These are phyloP conservation scores for Coemansia asiatica DNA, from an alignment of 192 early-diverging fungal genomes.

Conservation along the genomic window DNA sequence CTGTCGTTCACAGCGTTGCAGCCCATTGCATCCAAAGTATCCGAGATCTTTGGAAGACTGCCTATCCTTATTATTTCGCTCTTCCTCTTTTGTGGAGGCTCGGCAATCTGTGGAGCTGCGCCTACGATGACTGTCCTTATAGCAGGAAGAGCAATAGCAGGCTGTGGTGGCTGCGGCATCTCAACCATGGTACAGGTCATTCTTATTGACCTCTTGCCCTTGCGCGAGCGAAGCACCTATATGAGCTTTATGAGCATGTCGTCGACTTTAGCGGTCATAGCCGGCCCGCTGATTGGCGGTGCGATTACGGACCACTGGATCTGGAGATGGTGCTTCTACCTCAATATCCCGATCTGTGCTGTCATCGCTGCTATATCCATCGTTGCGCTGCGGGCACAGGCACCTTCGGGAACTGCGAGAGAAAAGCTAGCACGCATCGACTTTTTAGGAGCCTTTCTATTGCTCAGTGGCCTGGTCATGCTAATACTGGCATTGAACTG, in stretches of 20 bases:
- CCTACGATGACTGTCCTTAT: conserved; percentile 65
- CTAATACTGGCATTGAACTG: conserved; percentile 71
- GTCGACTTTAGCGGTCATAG: conserved; percentile 57
- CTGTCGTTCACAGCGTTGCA: conserved; percentile 70
- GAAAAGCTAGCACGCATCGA: conserved; percentile 65
- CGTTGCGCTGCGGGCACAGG: conserved; percentile 8
- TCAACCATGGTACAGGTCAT: conserved; percentile 63
- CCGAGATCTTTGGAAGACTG: conserved; percentile 79
- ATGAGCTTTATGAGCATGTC: conserved; percentile 57
- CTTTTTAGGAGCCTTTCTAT: conserved; percentile 58
- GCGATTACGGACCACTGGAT: conserved; percentile 55
- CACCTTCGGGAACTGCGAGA: conserved; percentile 13
- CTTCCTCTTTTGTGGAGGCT: conserved; percentile 55
- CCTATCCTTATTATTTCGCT: conserved; percentile 55
- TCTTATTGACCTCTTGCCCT: conserved; percentile 62
- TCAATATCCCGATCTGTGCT: conserved; percentile 50
- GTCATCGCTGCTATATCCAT: conserved; percentile 44
- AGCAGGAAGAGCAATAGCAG: conserved; percentile 61
- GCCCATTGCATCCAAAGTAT: conserved; percentile 70
- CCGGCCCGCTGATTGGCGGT: conserved; percentile 59
- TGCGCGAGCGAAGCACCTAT: conserved; percentile 62
- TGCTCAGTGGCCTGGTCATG: conserved; percentile 58
- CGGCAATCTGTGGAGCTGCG: conserved; percentile 56
- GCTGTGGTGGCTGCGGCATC: conserved; percentile 67
- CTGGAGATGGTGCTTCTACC: conserved; percentile 61